Evolutionary conservation across 140 eudicot genomes (phyloP), one percentile per base, ranked within the genome.

Genomic region (Flaveria floridana): DNA sequence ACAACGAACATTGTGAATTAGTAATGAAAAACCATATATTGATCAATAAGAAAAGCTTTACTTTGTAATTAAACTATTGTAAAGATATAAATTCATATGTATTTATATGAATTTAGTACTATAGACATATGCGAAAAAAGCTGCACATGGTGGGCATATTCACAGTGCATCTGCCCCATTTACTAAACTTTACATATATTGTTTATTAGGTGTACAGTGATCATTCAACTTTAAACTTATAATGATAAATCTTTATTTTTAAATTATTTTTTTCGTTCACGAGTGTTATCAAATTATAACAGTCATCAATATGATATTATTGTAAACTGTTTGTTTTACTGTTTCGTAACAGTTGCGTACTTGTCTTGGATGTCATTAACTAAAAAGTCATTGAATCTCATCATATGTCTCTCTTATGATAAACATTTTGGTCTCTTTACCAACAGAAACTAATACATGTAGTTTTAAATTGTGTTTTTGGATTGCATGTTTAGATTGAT

Each of bases 91-190:
- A 56, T 52, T 52, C 23, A 52, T 52, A n/a, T 52, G 20, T 15
- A 15, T 14, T 34, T 34, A 34, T 34, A 34, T 34, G 41, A 34
- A 5, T 34, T 34, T 34, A 4, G 6, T 56, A 18, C 63, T 18
- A 56, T 28, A 18, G 63, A 56, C 63, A 56, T 52, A 52, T 56
- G 28, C 63, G 63, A 19, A 56, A 56, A 56, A 56, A 26, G 63
- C 63, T 56, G 63, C 63, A 56, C 63, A 56, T 56, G 63, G 63
- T 56, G 63, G 63, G 14, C 63, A 56, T 56, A 19, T 19, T 19
- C 63, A 7, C 26, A 19, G 63, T 8, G 25, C 28, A 56, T 56
- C 3, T 20, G 26, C 28, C 63, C 63, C 30, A 56, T 19, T 56
- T 56, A 12, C 28, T 56, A 56, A 56, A 56, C 63, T 56, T 56